Evolutionary conservation across 1,284 basidiomycete species (phyloP).

Genomic region (Cryptococcus sp.): DNA sequence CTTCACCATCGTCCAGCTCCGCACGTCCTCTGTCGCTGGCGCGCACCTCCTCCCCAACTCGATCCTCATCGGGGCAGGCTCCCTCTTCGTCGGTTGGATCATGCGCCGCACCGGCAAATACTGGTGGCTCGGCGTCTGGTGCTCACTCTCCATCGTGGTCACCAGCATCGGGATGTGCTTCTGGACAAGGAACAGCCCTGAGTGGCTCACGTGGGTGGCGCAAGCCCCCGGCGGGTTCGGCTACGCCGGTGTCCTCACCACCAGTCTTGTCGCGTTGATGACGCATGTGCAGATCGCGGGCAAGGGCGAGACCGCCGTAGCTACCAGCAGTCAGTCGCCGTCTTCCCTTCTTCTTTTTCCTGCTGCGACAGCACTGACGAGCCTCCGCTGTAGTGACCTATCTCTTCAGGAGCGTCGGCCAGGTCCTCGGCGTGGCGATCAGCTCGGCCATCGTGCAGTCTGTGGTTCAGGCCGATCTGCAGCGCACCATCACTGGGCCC

Average conservation of each 20-base stretch:
- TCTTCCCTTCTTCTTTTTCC: not conserved
- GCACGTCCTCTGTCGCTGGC: slow-evolving; percentile 70
- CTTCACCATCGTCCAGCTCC: slow-evolving; percentile 77
- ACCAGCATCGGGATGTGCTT: slow-evolving; percentile 27
- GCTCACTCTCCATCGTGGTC: slow-evolving; percentile 20
- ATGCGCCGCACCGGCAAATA: slow-evolving; percentile 81
- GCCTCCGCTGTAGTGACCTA: slow-evolving; percentile 66
- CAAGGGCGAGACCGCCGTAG: slow-evolving; percentile 57
- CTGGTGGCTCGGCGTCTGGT: slow-evolving; percentile 55
- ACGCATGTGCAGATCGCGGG: slow-evolving; percentile 34
- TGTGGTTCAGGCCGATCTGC: slow-evolving; percentile 65
- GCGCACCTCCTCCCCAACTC: slow-evolving; percentile 73
- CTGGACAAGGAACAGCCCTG: slow-evolving; percentile 53
- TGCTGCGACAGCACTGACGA: not conserved
- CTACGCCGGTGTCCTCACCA: slow-evolving; percentile 38
- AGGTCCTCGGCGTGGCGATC: slow-evolving; percentile 84
- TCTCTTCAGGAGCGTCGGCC: slow-evolving; percentile 82
- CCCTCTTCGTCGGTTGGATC: slow-evolving; percentile 77
- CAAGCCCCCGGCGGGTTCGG: slow-evolving; percentile 37
- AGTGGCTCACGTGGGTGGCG: slow-evolving; percentile 41
- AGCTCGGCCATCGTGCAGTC: slow-evolving; percentile 75
- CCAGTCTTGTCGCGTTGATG: slow-evolving; percentile 40
- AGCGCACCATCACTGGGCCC: slow-evolving; percentile 65
- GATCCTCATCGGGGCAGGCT: slow-evolving; percentile 68
- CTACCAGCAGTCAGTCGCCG: slow-evolving; percentile 73